These are phyloP conservation scores for Rhodotorula taiwanensis DNA, from an alignment of 768 basidiomycete species.

Conservation along the genomic window DNA sequence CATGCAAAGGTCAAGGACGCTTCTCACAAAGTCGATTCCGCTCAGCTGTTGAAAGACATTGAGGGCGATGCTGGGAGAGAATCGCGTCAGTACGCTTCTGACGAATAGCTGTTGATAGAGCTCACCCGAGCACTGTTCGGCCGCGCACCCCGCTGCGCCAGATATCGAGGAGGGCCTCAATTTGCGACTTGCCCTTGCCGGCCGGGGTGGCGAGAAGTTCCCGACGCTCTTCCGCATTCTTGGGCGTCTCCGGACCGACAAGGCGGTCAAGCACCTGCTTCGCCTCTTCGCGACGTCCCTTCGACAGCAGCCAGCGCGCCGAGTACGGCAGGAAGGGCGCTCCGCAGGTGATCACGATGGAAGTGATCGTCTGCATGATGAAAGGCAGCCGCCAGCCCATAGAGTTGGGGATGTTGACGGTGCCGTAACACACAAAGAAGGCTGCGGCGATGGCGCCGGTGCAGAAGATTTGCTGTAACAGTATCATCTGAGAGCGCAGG, in stretches of 20 bases:
- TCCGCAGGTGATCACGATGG: slow-evolving; percentile 41
- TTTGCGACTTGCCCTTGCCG: not conserved
- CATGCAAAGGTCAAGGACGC: slow-evolving; percentile 38
- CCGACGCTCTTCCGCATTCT: slow-evolving; percentile 41
- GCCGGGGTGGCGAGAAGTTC: slow-evolving; percentile 11
- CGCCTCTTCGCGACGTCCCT: slow-evolving; percentile 46
- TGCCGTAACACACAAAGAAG: slow-evolving; percentile 48
- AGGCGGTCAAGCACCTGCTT: slow-evolving; percentile 36
- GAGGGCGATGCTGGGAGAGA: slow-evolving; percentile 42
- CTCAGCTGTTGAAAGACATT: slow-evolving; percentile 38
- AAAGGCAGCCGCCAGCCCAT: slow-evolving; percentile 49
- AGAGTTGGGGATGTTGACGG: slow-evolving; percentile 42
- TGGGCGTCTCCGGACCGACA: slow-evolving; percentile 38
- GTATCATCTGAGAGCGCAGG: slow-evolving; percentile 49
- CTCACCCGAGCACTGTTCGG: slow-evolving; percentile 45
- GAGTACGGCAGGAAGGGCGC: slow-evolving; percentile 47
- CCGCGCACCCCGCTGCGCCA: slow-evolving; percentile 38
- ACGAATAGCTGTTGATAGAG: too few species aligned
- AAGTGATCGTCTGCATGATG: slow-evolving; percentile 26
- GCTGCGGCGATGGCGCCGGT: slow-evolving; percentile 46
- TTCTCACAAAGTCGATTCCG: slow-evolving; percentile 30
- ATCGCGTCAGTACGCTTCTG: too few species aligned
- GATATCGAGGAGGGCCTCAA: slow-evolving; percentile 41
- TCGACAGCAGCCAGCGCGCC: slow-evolving; percentile 47
- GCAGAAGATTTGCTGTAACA: slow-evolving; percentile 49